These are phyloP conservation scores for Coprinellus micaceus DNA, from an alignment of 768 basidiomycete genomes.

Conservation along the genomic window DNA sequence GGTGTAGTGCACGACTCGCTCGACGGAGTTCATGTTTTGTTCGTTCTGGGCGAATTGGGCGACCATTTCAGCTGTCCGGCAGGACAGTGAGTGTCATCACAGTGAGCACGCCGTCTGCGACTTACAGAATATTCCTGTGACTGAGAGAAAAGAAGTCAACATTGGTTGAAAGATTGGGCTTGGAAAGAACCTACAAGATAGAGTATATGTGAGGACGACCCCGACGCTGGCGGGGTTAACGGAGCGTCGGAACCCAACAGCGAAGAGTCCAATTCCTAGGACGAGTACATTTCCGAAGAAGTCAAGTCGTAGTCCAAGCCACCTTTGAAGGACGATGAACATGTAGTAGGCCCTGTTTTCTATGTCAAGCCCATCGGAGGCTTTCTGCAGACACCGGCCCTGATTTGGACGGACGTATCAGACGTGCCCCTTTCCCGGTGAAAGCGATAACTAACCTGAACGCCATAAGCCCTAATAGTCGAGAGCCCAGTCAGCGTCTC, in stretches of 20 bases:
- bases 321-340: conserved; percentile 59
- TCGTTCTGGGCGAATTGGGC: conserved; percentile 55
- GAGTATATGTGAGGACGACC: conserved; percentile 11
- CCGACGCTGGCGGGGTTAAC: conserved; percentile 15
- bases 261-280: conserved; percentile 66
- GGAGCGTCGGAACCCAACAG: conserved; percentile 51
- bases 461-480: conserved; percentile 56
- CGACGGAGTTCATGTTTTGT: conserved; percentile 70
- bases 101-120: not conserved
- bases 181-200: conserved; percentile 41
- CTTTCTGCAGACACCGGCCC: conserved; percentile 43
- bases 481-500: conserved; percentile 61
- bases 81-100: not conserved
- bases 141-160: too few relatives aligned
- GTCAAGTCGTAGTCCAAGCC: conserved; percentile 61
- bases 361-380: conserved; percentile 51
- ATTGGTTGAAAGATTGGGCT: too few relatives aligned
- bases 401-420: too few relatives aligned
- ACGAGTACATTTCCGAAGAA: conserved; percentile 61
- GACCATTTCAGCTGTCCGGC: conserved; percentile 45
- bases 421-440: too few relatives aligned
- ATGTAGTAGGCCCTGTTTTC: conserved; percentile 63
- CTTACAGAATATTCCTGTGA: conserved; percentile 46
- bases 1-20: conserved; percentile 63
- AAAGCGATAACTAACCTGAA: too few relatives aligned